These are phyloP conservation scores for Lachancea sp. DNA, from an alignment of 805 yeast genomes.

Conservation along the genomic window DNA sequence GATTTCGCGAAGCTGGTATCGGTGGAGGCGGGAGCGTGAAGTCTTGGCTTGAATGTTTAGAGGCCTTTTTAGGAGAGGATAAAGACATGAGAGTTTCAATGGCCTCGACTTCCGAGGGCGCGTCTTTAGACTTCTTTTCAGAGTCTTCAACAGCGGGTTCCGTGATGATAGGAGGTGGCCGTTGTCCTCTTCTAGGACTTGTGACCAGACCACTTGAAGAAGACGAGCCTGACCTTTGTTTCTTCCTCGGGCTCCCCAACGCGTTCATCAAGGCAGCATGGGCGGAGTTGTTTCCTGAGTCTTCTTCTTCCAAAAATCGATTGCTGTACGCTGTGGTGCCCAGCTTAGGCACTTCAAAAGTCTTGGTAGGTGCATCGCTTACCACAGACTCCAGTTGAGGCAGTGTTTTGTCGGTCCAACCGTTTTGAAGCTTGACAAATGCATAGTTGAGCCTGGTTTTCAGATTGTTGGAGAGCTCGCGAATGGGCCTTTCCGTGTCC, in stretches of 20 bases:
- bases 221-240: slow-evolving; percentile 10
- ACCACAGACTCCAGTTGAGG: slow-evolving; percentile 22
- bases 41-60: slow-evolving; percentile 12
- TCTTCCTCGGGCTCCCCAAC: slow-evolving; percentile 32
- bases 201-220: background rate
- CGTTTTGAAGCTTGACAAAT: slow-evolving; percentile 32
- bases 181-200: slow-evolving; percentile 1
- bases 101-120: slow-evolving; percentile 36
- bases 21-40: slow-evolving; percentile 11
- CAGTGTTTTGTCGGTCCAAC: slow-evolving; percentile 29
- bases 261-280: slow-evolving; percentile 37
- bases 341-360: slow-evolving; percentile 8
- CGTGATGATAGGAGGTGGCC: slow-evolving; percentile 4
- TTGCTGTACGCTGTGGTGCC: slow-evolving; percentile 8
- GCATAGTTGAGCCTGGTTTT: slow-evolving; percentile 39
- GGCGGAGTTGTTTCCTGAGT: slow-evolving; percentile 32
- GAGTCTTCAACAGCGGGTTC: background rate
- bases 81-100: slow-evolving; percentile 38
- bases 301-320: slow-evolving; percentile 16
- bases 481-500: slow-evolving; percentile 33
- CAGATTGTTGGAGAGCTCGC: slow-evolving; percentile 36
- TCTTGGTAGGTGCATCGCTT: background rate
- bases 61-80: slow-evolving; percentile 31
- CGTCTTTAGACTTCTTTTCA: slow-evolving; percentile 3
- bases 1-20: background rate